Evolutionary conservation across 306 rosid species (phyloP).

Genomic region (Quercus suber): DNA sequence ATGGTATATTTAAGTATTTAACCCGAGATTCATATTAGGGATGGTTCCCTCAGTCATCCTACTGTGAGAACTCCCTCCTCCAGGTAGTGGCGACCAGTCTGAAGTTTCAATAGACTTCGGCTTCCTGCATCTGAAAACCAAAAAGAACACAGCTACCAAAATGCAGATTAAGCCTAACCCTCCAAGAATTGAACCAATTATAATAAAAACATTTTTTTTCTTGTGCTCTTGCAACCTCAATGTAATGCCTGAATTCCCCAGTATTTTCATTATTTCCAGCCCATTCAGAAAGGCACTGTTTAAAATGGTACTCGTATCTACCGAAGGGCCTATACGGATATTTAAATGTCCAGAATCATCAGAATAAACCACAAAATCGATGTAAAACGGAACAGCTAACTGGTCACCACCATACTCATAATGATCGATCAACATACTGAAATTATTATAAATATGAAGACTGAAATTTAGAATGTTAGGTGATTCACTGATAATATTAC

Average conservation of each 20-base stretch:
- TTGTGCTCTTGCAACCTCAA: not conserved
- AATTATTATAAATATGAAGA: constrained; percentile 18
- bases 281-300: constrained; percentile 42
- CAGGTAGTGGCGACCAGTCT: constrained; percentile 37
- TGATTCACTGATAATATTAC: not conserved
- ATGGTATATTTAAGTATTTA: constrained; percentile 39
- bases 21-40: constrained; percentile 34
- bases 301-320: accelerated
- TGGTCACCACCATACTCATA: accelerated
- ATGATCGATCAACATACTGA: not conserved
- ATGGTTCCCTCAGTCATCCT: constrained; percentile 19
- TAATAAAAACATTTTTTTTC: not conserved
- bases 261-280: constrained; percentile 35
- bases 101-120: constrained; percentile 17
- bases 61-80: constrained; percentile 45
- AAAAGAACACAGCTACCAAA: constrained; percentile 14
- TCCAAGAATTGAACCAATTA: constrained; percentile 35
- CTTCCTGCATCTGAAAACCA: constrained; percentile 24
- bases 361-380: constrained; percentile 24
- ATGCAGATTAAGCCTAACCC: constrained; percentile 22
- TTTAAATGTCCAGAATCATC: constrained; percentile 14
- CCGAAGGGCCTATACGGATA: constrained; percentile 23
- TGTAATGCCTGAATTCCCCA: not conserved
- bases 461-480: not conserved
- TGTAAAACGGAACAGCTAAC: constrained; percentile 5